Evolutionary conservation across 2,329 filamentous ascomycete genomes (phyloP).

Genomic region (Colletotrichum sp.): DNA sequence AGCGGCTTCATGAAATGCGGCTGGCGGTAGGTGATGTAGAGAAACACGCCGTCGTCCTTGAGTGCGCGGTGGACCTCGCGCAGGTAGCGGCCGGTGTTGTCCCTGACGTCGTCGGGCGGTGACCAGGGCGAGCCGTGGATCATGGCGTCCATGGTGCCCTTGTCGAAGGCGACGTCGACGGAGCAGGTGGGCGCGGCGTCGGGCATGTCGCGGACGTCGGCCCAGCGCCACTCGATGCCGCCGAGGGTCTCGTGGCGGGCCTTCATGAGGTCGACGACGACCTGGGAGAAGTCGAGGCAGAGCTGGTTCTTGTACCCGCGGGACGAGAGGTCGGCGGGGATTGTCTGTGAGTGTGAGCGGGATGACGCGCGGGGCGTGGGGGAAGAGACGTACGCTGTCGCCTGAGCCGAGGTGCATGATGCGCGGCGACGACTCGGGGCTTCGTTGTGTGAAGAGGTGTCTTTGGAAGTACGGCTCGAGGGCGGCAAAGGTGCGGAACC

Average conservation of each 20-base stretch:
- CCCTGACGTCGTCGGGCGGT: conserved; percentile 51
- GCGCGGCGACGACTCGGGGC: conserved; percentile 33
- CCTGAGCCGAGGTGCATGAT: conserved; percentile 64
- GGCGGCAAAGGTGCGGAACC: conserved; percentile 54
- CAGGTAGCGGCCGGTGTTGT: conserved; percentile 53
- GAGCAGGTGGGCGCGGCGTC: conserved; percentile 38
- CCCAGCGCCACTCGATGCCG: conserved; percentile 52
- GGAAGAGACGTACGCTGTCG: conserved; percentile 49
- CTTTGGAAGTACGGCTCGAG: conserved; percentile 51
- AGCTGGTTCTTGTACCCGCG: conserved; percentile 56
- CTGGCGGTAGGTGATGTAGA: conserved; percentile 60
- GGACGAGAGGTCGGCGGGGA: conserved; percentile 52
- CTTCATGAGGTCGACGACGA: conserved; percentile 58
- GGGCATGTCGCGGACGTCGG: conserved; percentile 56
- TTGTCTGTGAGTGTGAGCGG: conserved; percentile 39
- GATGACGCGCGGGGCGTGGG: background rate
- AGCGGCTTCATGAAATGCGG: conserved; percentile 58
- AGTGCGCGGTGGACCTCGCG: conserved; percentile 55
- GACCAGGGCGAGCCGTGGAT: conserved; percentile 59
- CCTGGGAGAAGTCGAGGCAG: conserved; percentile 61
- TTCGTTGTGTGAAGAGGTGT: conserved; percentile 40
- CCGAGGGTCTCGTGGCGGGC: conserved; percentile 39
- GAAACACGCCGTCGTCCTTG: conserved; percentile 50
- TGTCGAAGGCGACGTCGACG: conserved; percentile 63
- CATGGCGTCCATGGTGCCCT: conserved; percentile 61